Evolutionary conservation across 1,139 yeast species (phyloP).

Genomic region (Blastobotrys persicus): DNA sequence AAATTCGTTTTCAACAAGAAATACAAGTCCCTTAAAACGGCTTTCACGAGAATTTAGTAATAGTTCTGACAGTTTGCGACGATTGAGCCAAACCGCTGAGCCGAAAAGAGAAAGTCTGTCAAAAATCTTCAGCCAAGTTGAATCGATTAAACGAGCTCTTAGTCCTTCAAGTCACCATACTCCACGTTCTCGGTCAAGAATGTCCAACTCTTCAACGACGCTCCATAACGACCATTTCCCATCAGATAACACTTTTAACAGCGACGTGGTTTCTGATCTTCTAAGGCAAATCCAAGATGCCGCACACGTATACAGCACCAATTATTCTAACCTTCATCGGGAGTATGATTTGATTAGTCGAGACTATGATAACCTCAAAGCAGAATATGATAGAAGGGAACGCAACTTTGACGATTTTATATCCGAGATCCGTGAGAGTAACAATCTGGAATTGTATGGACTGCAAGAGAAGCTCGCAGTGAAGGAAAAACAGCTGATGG

Average conservation of each 20-base stretch:
- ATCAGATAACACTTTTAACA: neutral
- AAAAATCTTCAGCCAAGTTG: conserved; percentile 14
- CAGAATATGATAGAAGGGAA: conserved; percentile 11
- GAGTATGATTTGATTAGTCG: conserved; percentile 4
- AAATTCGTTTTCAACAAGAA: neutral
- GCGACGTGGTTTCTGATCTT: conserved; percentile 12
- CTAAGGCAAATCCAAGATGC: conserved; percentile 18
- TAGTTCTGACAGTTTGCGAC: neutral
- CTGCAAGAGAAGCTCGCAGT: conserved; percentile 8
- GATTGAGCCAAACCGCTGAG: neutral
- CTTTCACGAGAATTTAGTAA: conserved; percentile 2
- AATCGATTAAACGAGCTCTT: conserved; percentile 14
- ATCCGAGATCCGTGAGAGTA: conserved; percentile 9
- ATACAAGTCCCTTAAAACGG: conserved; percentile 1
- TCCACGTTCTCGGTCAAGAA: conserved; percentile 11
- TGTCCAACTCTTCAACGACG: conserved; percentile 8
- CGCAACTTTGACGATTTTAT: conserved; percentile 9
- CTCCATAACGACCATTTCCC: neutral
- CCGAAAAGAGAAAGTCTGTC: conserved; percentile 7
- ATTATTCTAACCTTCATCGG: conserved; percentile 10
- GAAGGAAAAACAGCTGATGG: conserved; percentile 15
- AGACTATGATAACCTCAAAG: conserved; percentile 12
- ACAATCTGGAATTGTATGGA: conserved; percentile 10
- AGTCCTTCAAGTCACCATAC: conserved; percentile 9
- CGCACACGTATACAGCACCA: conserved; percentile 10